Evolutionary conservation across 176 grass and related monocot genomes (phyloP), one percentile per base, ranked within the genome.

Genomic region (Elymus sibiricus): DNA sequence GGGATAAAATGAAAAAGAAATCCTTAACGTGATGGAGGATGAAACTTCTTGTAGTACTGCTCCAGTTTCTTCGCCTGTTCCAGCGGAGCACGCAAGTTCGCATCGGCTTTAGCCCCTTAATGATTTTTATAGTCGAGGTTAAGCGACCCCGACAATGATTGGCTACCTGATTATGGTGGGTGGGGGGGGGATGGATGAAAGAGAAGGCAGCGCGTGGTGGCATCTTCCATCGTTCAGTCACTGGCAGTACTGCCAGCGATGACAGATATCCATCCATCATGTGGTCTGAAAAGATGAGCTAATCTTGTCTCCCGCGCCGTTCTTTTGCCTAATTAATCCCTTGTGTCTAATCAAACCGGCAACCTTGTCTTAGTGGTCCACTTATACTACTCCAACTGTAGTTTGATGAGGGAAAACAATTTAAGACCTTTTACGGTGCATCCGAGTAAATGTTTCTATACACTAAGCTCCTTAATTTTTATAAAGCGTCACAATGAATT

Each of bases 211-310:
- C 64, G 31, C 66, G 15, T 60, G 47, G 49, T 83, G 31, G 32
- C 49, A 60, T 73, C 67, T 71, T 72, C 67, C 32, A 56, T 70
- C 80, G 13, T 7, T 83, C 66, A 43, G 77, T 32, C 26, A 38
- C 51, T 9, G 7, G 38, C 35, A 22, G 9, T 7, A 15, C 46
- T 58, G 65, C 66, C n/a, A 38, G n/a, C 47, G 14, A 39, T 72
- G 70, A 46, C 40, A 26, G 70, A 46, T 74, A 51, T 51, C 70
- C 70, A 46, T 74, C 47, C 31, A 72, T 72, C 67, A 59, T 72
- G 66, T n/a, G 28, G 11, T 49, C 77, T 81, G 56, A 64, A 87
- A 87, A 80, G 68, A 37, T 39, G 85, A 39, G 77, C 77, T 86
- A 77, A 85, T 44, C 75, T 58, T 79, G 64, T 79, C 84, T 70